Base-by-base conservation (phyloP, 2,329 filamentous ascomycete genomes). In the Mycosphaerella sp. region DNA sequence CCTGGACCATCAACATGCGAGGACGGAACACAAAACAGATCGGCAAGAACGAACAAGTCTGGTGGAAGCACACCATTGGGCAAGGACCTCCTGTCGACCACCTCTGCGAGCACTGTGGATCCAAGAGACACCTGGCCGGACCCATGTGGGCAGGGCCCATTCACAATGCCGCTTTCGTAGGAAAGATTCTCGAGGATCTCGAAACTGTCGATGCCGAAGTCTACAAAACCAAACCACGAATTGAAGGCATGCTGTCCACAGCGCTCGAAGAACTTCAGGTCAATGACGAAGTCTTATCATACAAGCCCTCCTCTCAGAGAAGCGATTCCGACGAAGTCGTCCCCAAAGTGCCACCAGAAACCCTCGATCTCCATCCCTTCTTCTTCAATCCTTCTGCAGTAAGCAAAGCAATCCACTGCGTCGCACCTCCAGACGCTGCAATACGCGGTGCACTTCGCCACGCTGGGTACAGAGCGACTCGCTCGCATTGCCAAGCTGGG, bases 141-240 rank as follows among this genome's bases (percentile, higher is more conserved):
- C 93, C 93, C 0, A 97, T 98, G 92, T 98, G 91, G 74, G 91
- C 82, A 34, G 93, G 93, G 0, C 87, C 86, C 17, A 75, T 98
- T 7, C 93, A 98, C 71, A 90, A 90, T 43, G 79, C 83, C 6
- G 81, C 83, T 1, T 98, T 96, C 66, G 83, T 98, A 57, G 80
- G 87, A 65, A 81, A 81, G 53, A 83, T 98, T 23, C 77, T 98
- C 12, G 80, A 83, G 42, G 80, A 85, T 54, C 77, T 95, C 7
- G 83, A 88, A 0, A 73, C 76, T 3, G 80, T 83, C 0, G 81
- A 90, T 45, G 77, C 78, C 26, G 76, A 83, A 0, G 79, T 84
- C 0, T 98, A 98, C 67, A 83, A 83, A 39, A 98, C 93, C 0
- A 81, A 84, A 29, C 78, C 82, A 11, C 82, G 93, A 50, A 85